Evolutionary conservation across 768 basidiomycete genomes (phyloP), one percentile per base, ranked within the genome.

Genomic region (Favolaschia claudopus): DNA sequence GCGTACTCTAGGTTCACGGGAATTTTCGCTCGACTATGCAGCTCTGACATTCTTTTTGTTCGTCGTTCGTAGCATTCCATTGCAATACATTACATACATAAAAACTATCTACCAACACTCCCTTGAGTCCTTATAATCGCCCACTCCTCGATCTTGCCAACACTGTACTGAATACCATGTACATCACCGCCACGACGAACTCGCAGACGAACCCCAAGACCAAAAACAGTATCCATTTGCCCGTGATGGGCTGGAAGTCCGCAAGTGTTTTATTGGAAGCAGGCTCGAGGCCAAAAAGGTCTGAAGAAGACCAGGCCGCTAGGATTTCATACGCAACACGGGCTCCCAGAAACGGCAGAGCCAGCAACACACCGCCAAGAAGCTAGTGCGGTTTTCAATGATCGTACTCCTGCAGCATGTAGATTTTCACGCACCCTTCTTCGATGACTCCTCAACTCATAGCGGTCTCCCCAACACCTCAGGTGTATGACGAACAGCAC

Each of bases 21-120:
- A 76, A 79, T 76, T 75, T 78, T n/a, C n/a, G 86, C 87, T 90
- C 87, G 89, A 90, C 89, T 90, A 87, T 89, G 89, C 66, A 67
- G 82, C 79, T 83, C 87, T 70, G 65, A 90, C 86, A 89, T 74
- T 58, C 60, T 52, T 59, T 36, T 15, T 14, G 7, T 20, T 32
- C 15, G 28, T 27, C 15, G 46, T 22, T 12, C 28, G 19, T 49
- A 47, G 34, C 45, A 43, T n/a, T 57, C 24, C 61, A 39, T 58
- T 60, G 36, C 27, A 36, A 54, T 55, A 55, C 17, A 42, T 62
- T 48, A 53, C 47, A 53, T 62, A 56, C 58, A 62, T 58, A 62
- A 62, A n/a, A n/a, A n/a, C 31, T 59, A 54, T 44, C 28, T 42
- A n/a, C n/a, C n/a, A 56, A 63, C 49, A 46, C 54, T 55, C 52